These are phyloP conservation scores for Cantharellus cinnabarinus DNA, from an alignment of 768 basidiomycete genomes.

Conservation along the genomic window DNA sequence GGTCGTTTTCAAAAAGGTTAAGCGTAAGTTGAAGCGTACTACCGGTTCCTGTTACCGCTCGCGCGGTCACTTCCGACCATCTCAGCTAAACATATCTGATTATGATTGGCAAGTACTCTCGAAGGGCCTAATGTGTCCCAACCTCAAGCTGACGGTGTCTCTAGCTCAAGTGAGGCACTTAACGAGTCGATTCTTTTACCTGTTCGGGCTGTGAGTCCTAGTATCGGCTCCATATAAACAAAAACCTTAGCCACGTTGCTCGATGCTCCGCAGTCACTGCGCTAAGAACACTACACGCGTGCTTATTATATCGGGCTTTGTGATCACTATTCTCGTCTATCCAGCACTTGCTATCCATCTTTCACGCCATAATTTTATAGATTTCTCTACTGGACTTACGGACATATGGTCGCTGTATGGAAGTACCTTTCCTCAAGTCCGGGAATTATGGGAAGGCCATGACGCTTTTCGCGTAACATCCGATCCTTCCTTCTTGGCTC, in stretches of 20 bases:
- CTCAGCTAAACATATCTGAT: too few relatives aligned
- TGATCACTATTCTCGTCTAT: constrained; percentile 76
- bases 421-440: constrained; percentile 24
- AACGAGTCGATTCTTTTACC: not conserved
- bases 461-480: constrained; percentile 41
- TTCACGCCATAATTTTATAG: constrained; percentile 41
- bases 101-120: too few relatives aligned
- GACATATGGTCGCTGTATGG: constrained; percentile 23
- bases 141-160: too few relatives aligned
- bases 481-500: constrained; percentile 49
- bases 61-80: too few relatives aligned
- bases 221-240: not conserved
- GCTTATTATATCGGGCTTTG: constrained; percentile 68
- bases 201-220: not conserved
- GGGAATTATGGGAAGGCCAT: constrained; percentile 50
- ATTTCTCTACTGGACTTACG: constrained; percentile 32
- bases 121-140: too few relatives aligned
- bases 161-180: not conserved
- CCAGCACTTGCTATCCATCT: constrained; percentile 77
- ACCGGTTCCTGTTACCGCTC: too few relatives aligned
- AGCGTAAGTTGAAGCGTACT: too few relatives aligned
- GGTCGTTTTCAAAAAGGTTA: too few relatives aligned
- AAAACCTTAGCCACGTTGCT: not conserved
- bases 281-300: constrained; percentile 80
- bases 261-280: constrained; percentile 38